Evolutionary conservation across 1,284 basidiomycete species (phyloP), one percentile per base, ranked within the genome.

Genomic region (Porogramme epimiltina): DNA sequence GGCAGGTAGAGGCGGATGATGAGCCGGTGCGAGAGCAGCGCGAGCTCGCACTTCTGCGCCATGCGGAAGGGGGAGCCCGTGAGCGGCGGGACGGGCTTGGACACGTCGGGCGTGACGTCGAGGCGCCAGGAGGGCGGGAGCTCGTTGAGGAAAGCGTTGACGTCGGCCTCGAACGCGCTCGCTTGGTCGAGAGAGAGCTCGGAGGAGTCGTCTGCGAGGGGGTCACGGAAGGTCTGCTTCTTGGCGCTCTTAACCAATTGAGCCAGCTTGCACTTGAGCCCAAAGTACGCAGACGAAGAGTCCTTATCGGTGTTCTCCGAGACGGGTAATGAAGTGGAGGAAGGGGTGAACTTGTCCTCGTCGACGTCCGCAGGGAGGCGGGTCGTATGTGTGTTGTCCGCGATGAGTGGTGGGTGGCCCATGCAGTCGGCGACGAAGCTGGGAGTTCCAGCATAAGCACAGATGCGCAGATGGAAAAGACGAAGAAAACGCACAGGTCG

Each of bases 381-480:
- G 6, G 78, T 78, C 3, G 76, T 76, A 52, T 76, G 78, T 3
- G 76, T 72, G 49, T 73, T 66, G 19, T 79, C 73, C 18, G 79
- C 66, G 38, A 88, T 80, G 13, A 82, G 73, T 1, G 86, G 79
- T 13, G 78, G 72, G 49, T 82, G 79, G 4, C 80, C 80, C 66
- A 86, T 73, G 45, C 74, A 76, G 62, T 89, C 87, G 3, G 87
- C 83, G 26, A 85, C 74, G 64, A 88, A 87, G 55, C 87, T 89
- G 54, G 23, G 33, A 25, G 47, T 42, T 22, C 49, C 28, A 54
- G 40, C 20, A 33, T 25, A 42, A 40, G 18, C 34, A 53, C 31
- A 37, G 19, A 44, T 15, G 28, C 25, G 45, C 26, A 36, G 42
- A 44, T n/a, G 42, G 45, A 43, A 49, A 37, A 13, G 34, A 40